Evolutionary conservation across 1,139 yeast genomes (phyloP).

Genomic region (Magnusiomyces fungicola): DNA sequence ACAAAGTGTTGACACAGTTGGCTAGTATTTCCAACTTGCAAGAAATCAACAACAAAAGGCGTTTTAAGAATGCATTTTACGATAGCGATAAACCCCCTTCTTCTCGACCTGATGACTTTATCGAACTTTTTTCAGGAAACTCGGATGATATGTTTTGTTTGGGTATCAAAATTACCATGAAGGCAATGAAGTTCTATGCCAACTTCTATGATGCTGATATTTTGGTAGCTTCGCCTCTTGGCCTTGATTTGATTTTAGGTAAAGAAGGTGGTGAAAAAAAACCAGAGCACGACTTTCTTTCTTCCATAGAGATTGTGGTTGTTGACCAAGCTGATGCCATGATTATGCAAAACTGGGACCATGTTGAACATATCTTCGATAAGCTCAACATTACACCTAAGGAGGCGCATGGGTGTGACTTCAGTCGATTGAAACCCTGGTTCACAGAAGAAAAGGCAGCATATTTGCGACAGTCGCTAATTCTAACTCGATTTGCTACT

Average conservation of each 20-base stretch:
- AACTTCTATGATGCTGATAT: slow-evolving; percentile 82
- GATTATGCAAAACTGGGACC: slow-evolving; percentile 93
- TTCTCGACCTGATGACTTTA: slow-evolving; percentile 77
- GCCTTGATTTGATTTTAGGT: slow-evolving; percentile 72
- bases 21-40: slow-evolving; percentile 57
- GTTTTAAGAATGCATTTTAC: slow-evolving; percentile 65
- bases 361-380: slow-evolving; percentile 58
- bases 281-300: slow-evolving; percentile 58
- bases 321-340: slow-evolving; percentile 81
- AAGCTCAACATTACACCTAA: slow-evolving; percentile 71
- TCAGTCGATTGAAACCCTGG: slow-evolving; percentile 89
- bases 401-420: slow-evolving; percentile 78
- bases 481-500: slow-evolving; percentile 65
- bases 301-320: slow-evolving; percentile 76
- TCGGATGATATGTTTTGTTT: slow-evolving; percentile 86
- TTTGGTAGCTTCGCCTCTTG: slow-evolving; percentile 87
- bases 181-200: slow-evolving; percentile 74
- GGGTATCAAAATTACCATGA: slow-evolving; percentile 85
- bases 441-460: slow-evolving; percentile 77
- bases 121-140: slow-evolving; percentile 75
- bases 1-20: slow-evolving; percentile 57
- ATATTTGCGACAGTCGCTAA: slow-evolving; percentile 66
- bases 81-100: slow-evolving; percentile 43
- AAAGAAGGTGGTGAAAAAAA: slow-evolving; percentile 32
- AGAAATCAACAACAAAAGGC: slow-evolving; percentile 73